Percentiles rank a stretch among this genome's conserved stretches.
These are phyloP conservation scores for Pigoraptor vietnamica DNA, from an alignment of 78 protist genomes.

Conservation along the genomic window DNA sequence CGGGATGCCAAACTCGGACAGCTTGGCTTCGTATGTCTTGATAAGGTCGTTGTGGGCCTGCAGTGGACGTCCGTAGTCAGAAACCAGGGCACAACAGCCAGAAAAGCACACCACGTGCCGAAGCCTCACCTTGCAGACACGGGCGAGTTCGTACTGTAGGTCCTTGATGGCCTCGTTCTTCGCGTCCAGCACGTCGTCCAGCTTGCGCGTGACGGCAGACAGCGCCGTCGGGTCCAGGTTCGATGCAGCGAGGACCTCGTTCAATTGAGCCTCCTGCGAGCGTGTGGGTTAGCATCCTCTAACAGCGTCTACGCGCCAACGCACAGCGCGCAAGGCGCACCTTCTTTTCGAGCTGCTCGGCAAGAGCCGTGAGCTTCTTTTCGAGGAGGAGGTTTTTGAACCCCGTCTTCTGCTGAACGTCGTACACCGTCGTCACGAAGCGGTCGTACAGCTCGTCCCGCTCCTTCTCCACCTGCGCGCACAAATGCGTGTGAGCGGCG, in stretches of 20 bases:
- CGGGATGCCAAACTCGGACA: slow-evolving; percentile 56
- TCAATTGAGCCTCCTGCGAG: slow-evolving; percentile 66
- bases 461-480: slow-evolving; percentile 36
- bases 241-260: slow-evolving; percentile 61
- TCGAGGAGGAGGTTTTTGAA: slow-evolving; percentile 65
- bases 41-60: slow-evolving; percentile 56
- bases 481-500: neutral
- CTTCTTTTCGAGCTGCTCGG: slow-evolving; percentile 52
- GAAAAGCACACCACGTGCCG: no score
- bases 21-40: slow-evolving; percentile 46
- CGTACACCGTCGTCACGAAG: slow-evolving; percentile 40
- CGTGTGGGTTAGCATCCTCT: neutral
- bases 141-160: slow-evolving; percentile 39
- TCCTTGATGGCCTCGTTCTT: slow-evolving; percentile 64
- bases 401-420: slow-evolving; percentile 51
- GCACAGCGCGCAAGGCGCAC: neutral
- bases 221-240: slow-evolving; percentile 63
- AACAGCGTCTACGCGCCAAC: neutral
- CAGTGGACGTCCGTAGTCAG: neutral
- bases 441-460: slow-evolving; percentile 67
- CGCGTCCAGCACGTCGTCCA: slow-evolving; percentile 56
- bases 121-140: neutral
- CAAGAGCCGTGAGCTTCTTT: slow-evolving; percentile 50
- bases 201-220: slow-evolving; percentile 33
- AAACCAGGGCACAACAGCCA: neutral